phyloP scores from a whole-genome alignment of 176 grass and related monocot genomes.

The Aegilops sharonensis region DNA sequence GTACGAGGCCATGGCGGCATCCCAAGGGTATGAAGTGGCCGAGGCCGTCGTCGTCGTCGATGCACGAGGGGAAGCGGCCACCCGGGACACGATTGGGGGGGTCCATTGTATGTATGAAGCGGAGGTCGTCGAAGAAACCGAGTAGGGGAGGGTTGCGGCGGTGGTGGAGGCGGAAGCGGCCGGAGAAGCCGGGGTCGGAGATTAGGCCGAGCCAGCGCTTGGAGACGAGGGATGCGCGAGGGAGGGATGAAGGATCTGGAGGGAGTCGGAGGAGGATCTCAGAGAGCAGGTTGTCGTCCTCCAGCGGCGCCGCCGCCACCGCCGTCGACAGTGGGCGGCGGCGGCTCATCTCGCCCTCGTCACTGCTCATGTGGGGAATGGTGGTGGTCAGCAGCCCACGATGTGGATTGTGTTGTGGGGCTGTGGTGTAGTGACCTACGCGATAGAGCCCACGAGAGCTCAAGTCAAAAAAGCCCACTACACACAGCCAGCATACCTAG shows the following conservation, averaged over 20 bases:
- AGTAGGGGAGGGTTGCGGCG: background rate
- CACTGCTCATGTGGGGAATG: no score
- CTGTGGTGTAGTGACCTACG: no score
- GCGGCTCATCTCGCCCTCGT: no score
- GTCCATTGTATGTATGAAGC: no score
- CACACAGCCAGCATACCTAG: no score
- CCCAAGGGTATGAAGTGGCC: background rate
- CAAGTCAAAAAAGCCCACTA: no score
- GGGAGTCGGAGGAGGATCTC: constrained; percentile 8
- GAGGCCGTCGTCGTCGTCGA: background rate
- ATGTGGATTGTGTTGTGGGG: no score
- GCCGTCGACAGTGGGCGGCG: background rate
- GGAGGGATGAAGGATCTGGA: background rate
- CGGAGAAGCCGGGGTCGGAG: background rate
- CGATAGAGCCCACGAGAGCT: no score
- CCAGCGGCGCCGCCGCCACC: background rate
- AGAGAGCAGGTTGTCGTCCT: background rate
- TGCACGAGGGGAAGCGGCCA: background rate
- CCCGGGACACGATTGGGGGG: no score
- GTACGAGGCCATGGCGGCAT: background rate
- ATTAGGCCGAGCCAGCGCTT: background rate
- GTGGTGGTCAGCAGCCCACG: no score
- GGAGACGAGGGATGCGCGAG: background rate
- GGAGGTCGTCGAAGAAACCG: no score
- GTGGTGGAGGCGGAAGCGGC: constrained; percentile 3